Evolutionary conservation across 1,284 basidiomycete genomes (phyloP).

Genomic region (Xerocomus amazonicus): DNA sequence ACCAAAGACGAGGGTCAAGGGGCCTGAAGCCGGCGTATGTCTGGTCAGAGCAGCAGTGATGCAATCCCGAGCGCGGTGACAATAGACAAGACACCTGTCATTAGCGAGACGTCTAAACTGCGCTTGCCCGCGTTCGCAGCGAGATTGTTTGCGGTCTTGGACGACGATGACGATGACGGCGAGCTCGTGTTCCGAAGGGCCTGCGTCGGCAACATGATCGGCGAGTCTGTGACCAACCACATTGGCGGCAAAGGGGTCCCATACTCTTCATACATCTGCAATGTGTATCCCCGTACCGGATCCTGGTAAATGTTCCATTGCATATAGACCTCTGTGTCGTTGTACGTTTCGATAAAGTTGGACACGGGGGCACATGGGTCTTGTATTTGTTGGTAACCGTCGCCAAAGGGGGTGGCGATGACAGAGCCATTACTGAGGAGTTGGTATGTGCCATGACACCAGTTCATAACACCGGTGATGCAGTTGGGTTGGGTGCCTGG

Average conservation of each 20-base stretch:
- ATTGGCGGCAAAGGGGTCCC: slow-evolving; percentile 37
- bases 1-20: too few species aligned
- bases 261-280: slow-evolving; percentile 42
- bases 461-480: slow-evolving; percentile 81
- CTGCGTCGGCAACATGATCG: slow-evolving; percentile 42
- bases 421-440: slow-evolving; percentile 77
- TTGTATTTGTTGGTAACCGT: slow-evolving; percentile 90
- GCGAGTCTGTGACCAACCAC: slow-evolving; percentile 31
- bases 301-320: slow-evolving; percentile 42
- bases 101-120: slow-evolving; percentile 12
- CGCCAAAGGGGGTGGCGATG: slow-evolving; percentile 62
- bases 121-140: slow-evolving; percentile 27
- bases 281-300: slow-evolving; percentile 34
- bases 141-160: slow-evolving; percentile 8
- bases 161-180: not conserved
- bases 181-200: slow-evolving; percentile 28
- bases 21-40: not conserved
- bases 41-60: slow-evolving; percentile 25
- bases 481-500: slow-evolving; percentile 71
- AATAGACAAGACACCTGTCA: slow-evolving; percentile 12
- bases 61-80: slow-evolving; percentile 21
- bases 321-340: slow-evolving; percentile 47
- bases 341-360: slow-evolving; percentile 81
- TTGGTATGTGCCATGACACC: slow-evolving; percentile 79
- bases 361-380: slow-evolving; percentile 84